A percentile compares a stretch with the other conserved stretches of the same genome.
phyloP scores from a whole-genome alignment of 2,329 filamentous ascomycete species.

The Clonostachys sp. region DNA sequence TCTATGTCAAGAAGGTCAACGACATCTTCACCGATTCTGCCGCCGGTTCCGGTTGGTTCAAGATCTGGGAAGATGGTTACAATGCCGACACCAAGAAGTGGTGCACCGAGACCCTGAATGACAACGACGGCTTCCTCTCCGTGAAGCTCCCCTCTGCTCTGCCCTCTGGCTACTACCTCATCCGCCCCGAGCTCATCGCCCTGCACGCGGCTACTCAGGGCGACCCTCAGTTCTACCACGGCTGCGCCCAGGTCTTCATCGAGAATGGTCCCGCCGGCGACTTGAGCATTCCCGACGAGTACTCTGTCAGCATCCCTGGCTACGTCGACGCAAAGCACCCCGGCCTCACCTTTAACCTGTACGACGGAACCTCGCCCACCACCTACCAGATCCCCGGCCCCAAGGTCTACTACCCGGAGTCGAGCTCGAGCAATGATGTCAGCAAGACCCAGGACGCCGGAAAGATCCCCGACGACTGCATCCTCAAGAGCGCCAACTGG shows the following conservation, averaged over 20 bases:
- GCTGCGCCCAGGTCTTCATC: slow-evolving; percentile 68
- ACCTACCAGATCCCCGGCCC: slow-evolving; percentile 53
- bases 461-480: slow-evolving; percentile 47
- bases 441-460: slow-evolving; percentile 29
- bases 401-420: slow-evolving; percentile 38
- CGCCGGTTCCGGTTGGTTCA: slow-evolving; percentile 70
- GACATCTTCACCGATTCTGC: slow-evolving; percentile 48
- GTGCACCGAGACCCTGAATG: slow-evolving; percentile 67
- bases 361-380: slow-evolving; percentile 32
- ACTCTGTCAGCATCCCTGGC: slow-evolving; percentile 62
- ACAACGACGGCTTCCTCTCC: slow-evolving; percentile 58
- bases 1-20: slow-evolving; percentile 68
- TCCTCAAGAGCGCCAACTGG: slow-evolving; percentile 70
- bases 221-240: slow-evolving; percentile 69
- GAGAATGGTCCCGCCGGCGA: slow-evolving; percentile 36
- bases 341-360: slow-evolving; percentile 62
- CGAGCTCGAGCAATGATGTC: slow-evolving; percentile 3
- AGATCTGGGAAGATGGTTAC: slow-evolving; percentile 69
- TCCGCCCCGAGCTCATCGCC: slow-evolving; percentile 65
- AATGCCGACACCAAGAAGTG: slow-evolving; percentile 49
- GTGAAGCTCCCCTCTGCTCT: slow-evolving; percentile 58
- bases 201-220: slow-evolving; percentile 55
- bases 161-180: slow-evolving; percentile 64
- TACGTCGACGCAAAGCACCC: slow-evolving; percentile 50
- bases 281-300: slow-evolving; percentile 38